Conservation (phyloP, 2,329 filamentous ascomycete genomes). For the Phialophora macrospora region DNA sequence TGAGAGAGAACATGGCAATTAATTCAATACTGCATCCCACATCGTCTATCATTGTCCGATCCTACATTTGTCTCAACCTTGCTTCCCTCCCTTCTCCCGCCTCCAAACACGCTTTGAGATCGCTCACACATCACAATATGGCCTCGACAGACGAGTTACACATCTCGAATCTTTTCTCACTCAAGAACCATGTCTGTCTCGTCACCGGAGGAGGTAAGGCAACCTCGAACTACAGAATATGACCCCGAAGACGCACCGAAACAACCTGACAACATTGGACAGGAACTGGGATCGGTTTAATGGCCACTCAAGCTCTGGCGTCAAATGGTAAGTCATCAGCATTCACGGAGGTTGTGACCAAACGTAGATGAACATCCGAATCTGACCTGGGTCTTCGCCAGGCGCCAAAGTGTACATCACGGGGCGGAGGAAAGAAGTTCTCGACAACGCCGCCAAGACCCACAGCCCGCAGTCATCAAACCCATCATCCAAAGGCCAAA, state of each 20-base stretch:
- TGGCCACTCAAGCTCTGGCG: slow-evolving; percentile 42
- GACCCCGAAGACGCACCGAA: not conserved
- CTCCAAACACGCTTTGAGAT: not conserved
- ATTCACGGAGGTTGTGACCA: not conserved
- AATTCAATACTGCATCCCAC: not conserved
- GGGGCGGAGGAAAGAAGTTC: slow-evolving; percentile 40
- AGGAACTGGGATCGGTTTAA: slow-evolving; percentile 42
- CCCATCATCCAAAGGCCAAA: slow-evolving; percentile 51
- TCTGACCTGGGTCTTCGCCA: slow-evolving; percentile 10
- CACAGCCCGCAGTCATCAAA: slow-evolving; percentile 42
- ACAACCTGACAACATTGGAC: not conserved
- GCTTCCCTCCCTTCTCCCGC: not conserved
- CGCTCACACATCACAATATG: not conserved
- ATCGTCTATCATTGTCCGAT: not conserved
- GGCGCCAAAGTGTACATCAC: slow-evolving; percentile 45
- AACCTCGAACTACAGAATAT: not conserved
- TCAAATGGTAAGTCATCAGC: slow-evolving; percentile 39
- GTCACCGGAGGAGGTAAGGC: slow-evolving; percentile 42
- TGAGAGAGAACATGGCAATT: slow-evolving; percentile 1
- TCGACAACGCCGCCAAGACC: slow-evolving; percentile 49
- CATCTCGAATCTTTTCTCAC: slow-evolving; percentile 41
- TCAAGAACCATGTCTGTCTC: slow-evolving; percentile 42
- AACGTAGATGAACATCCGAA: not conserved
- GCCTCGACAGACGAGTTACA: slow-evolving; percentile 35
- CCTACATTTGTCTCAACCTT: not conserved